Base-by-base conservation (phyloP, 495 filamentous ascomycete genomes). In the Paragyromitra xinjiangensis region DNA sequence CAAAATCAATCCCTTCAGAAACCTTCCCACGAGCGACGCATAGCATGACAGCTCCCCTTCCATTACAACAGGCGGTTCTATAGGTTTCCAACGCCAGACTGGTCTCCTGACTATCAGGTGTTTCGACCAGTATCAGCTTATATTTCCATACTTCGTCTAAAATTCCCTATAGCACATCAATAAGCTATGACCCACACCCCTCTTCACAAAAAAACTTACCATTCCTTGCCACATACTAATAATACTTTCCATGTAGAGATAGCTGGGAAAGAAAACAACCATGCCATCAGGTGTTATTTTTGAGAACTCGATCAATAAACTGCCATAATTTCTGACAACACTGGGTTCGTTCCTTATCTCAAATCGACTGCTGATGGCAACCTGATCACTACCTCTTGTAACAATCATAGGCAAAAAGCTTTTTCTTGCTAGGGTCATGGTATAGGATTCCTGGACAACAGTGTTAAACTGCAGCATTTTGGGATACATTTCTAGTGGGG, bases 201-300 rank as follows among this genome's bases (percentile, higher is more conserved):
- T 3, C 6, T 64, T 2, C 59, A 44, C 8, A 1, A 70, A 44
- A 1, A 44, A 64, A 40, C 78, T n/a, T 67, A 81, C 78, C 93
- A 98, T 97, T 71, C 93, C 92, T 82, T 98, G 95, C 96, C 96
- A 99, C 91, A 97, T 97, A 83, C 90, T 93, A 82, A 99, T 97
- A 82, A 98, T 98, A 48, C 91, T 93, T 81, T 99, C 96, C 96
- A 99, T 98, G 86, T 99, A 99, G 2, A 99, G 88, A 81, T 99
- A 99, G 0, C 93, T 96, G 0, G 96, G 96, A 84, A 99, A 99
- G 87, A 99, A 99, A 61, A 99, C 96, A 42, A 98, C 95, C 84
- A 99, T 90, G 65, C 96, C 96, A 80, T 99, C 96, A 0, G 96
- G 96, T 0, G 95, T 98, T 77, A 98, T 90, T 83, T 92, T 94